Percentiles rank a stretch among this genome's conserved stretches.
Conservation (phyloP, 352 stramenopile species). For the Achlya hypogyna region DNA sequence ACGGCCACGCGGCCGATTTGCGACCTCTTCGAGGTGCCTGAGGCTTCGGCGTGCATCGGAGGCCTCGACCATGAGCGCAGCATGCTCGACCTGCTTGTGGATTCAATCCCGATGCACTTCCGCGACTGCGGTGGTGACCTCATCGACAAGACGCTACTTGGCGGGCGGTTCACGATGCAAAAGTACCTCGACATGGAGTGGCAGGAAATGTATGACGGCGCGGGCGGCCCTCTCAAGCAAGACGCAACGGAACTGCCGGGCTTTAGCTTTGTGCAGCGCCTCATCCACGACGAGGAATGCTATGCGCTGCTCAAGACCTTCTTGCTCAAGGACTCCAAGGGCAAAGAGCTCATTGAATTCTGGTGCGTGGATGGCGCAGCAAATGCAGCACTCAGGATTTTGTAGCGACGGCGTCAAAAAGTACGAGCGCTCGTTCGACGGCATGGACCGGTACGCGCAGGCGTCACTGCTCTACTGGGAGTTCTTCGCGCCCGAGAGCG, state of each 20-base stretch:
- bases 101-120: conserved; percentile 82
- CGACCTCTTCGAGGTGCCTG: conserved; percentile 65
- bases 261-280: conserved; percentile 79
- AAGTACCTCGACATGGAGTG: conserved; percentile 59
- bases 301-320: conserved; percentile 75
- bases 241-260: conserved; percentile 53
- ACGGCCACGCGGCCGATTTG: conserved; percentile 34
- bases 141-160: conserved; percentile 78
- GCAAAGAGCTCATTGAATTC: conserved; percentile 21
- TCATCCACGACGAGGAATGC: conserved; percentile 84
- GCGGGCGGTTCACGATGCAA: conserved; percentile 70
- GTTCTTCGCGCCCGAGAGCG: conserved; percentile 56
- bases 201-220: not conserved
- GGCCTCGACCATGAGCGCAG: conserved; percentile 70
- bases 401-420: conserved; percentile 71
- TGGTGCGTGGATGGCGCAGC: not conserved
- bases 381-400: not conserved
- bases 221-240: conserved; percentile 36
- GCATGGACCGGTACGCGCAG: conserved; percentile 62
- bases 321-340: conserved; percentile 48
- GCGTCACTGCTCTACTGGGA: conserved; percentile 80
- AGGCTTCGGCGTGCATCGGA: conserved; percentile 53
- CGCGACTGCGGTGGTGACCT: conserved; percentile 77
- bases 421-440: conserved; percentile 57
- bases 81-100: conserved; percentile 67